Conservation (phyloP, 2,329 filamentous ascomycete genomes). For the Monosporascus sp. region DNA sequence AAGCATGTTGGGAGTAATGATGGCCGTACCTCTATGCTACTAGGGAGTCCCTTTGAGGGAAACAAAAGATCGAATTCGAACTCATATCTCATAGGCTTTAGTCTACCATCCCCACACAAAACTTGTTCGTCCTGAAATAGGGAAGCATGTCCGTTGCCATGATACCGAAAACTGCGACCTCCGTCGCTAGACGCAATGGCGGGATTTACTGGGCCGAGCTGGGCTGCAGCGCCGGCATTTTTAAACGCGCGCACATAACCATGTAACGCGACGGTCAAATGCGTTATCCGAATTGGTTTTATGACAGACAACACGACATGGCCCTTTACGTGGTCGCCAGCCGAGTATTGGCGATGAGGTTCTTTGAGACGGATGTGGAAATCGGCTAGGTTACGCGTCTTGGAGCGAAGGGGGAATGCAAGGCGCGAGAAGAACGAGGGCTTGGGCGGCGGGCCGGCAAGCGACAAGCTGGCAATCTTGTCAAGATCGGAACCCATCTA, state of each 20-base stretch:
- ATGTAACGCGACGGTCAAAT: slow-evolving; percentile 72
- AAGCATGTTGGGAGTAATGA: slow-evolving; percentile 8
- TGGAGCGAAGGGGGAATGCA: slow-evolving; percentile 45
- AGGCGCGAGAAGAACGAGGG: slow-evolving; percentile 49
- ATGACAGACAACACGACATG: slow-evolving; percentile 67
- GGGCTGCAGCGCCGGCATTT: slow-evolving; percentile 53
- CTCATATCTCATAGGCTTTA: slow-evolving; percentile 70
- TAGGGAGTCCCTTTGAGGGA: slow-evolving; percentile 66
- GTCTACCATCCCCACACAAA: slow-evolving; percentile 69
- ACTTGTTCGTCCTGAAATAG: slow-evolving; percentile 80
- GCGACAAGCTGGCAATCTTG: slow-evolving; percentile 32
- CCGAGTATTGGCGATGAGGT: slow-evolving; percentile 70
- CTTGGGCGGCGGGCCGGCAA: slow-evolving; percentile 34
- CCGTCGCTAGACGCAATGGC: slow-evolving; percentile 33
- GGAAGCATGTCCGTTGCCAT: slow-evolving; percentile 72
- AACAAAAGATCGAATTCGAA: slow-evolving; percentile 74
- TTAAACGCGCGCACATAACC: slow-evolving; percentile 78
- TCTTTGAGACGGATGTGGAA: slow-evolving; percentile 75
- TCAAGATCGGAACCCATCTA: slow-evolving; percentile 43
- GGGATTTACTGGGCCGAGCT: slow-evolving; percentile 38
- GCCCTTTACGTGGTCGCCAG: slow-evolving; percentile 70
- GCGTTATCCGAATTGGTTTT: slow-evolving; percentile 72
- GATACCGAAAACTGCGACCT: slow-evolving; percentile 48
- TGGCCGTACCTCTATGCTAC: slow-evolving; percentile 80
- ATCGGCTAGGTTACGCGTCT: slow-evolving; percentile 64